A percentile compares a stretch with the other conserved stretches of the same genome.
Evolutionary conservation across 2,329 filamentous ascomycete species (phyloP).

Genomic region (Acarospora socialis): DNA sequence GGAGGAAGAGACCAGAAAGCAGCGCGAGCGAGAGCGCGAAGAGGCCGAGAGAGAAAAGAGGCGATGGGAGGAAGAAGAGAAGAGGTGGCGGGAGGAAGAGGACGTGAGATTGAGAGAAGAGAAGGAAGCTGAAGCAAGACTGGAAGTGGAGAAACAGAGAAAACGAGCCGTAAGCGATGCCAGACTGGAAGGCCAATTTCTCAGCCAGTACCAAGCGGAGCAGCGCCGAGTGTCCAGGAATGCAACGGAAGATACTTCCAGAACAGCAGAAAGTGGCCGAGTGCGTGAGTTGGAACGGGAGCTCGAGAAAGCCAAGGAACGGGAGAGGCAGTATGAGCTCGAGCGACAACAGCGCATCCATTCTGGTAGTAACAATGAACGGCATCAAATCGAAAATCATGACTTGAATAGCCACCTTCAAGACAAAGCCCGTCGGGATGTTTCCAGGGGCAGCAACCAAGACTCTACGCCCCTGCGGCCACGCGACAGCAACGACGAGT

Average conservation of each 20-base stretch:
- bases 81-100: conserved; percentile 39
- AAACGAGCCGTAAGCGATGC: conserved; percentile 48
- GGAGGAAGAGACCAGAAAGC: conserved; percentile 31
- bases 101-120: conserved; percentile 34
- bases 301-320: conserved; percentile 51
- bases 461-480: conserved; percentile 23
- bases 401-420: conserved; percentile 12
- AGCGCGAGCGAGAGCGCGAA: conserved; percentile 37
- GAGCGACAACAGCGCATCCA: conserved; percentile 40
- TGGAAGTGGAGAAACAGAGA: conserved; percentile 52
- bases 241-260: conserved; percentile 29
- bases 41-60: conserved; percentile 33
- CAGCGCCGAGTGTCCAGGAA: conserved; percentile 33
- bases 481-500: conserved; percentile 37
- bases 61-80: conserved; percentile 39
- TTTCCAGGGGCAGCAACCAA: conserved; percentile 17
- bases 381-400: conserved; percentile 8
- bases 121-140: conserved; percentile 51
- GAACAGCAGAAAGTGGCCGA: conserved; percentile 46
- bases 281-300: conserved; percentile 69
- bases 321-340: conserved; percentile 49
- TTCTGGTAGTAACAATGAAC: conserved; percentile 15
- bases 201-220: conserved; percentile 74
- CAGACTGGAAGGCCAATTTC: conserved; percentile 64
- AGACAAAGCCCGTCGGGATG: conserved; percentile 8